These are phyloP conservation scores for Endotrypanum monterogeii DNA, from an alignment of 208 protist genomes.

Conservation along the genomic window DNA sequence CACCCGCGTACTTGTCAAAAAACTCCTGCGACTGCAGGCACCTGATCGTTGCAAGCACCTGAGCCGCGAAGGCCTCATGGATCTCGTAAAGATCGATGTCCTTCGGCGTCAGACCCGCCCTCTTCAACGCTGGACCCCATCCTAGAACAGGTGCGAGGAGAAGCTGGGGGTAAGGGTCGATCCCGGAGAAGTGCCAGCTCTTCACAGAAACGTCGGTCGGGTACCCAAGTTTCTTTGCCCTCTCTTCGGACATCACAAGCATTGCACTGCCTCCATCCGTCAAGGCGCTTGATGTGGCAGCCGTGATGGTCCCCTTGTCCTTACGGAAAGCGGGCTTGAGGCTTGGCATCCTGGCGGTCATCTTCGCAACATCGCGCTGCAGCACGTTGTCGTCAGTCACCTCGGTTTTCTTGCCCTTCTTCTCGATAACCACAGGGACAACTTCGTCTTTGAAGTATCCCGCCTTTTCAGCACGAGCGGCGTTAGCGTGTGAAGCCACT, in stretches of 20 bases:
- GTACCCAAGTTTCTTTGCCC: conserved; percentile 76
- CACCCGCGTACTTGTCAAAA: conserved; percentile 52
- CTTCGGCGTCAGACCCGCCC: conserved; percentile 66
- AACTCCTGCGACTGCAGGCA: conserved; percentile 72
- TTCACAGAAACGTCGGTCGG: conserved; percentile 67
- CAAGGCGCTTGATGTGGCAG: conserved; percentile 73
- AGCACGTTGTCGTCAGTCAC: conserved; percentile 73
- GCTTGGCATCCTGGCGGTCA: conserved; percentile 63
- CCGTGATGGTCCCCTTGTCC: conserved; percentile 77
- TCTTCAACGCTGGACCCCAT: conserved; percentile 68
- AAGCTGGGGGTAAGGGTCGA: conserved; percentile 89
- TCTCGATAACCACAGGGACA: conserved; percentile 43
- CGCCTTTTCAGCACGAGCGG: conserved; percentile 55
- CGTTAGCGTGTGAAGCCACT: conserved; percentile 67
- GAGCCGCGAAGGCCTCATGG: conserved; percentile 90
- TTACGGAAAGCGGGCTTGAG: conserved; percentile 83
- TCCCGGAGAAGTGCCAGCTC: conserved; percentile 72
- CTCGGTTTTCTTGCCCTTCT: conserved; percentile 43
- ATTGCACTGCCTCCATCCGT: conserved; percentile 86
- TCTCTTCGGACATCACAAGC: conserved; percentile 87
- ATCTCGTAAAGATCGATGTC: conserved; percentile 90
- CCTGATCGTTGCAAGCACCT: conserved; percentile 84
- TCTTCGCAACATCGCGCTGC: conserved; percentile 54
- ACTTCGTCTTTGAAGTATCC: conserved; percentile 82
- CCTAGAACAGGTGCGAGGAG: conserved; percentile 83